phyloP scores from a whole-genome alignment of 1,284 basidiomycete species.

The Ustilago sp. region DNA sequence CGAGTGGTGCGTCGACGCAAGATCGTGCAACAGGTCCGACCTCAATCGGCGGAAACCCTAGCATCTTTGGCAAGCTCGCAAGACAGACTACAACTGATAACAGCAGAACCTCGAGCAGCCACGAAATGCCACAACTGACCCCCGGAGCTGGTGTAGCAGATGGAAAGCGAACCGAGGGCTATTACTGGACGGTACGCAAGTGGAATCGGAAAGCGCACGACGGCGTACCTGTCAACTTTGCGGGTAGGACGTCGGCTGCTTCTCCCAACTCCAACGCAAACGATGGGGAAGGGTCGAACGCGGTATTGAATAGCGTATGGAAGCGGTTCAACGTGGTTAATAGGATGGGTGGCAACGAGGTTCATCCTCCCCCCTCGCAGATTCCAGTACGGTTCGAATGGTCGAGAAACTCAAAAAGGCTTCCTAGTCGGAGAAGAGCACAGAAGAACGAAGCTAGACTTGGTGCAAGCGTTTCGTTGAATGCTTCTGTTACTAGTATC shows the following conservation, averaged over 20 bases:
- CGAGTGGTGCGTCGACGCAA: neutral
- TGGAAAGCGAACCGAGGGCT: constrained; percentile 56
- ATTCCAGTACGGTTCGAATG: constrained; percentile 65
- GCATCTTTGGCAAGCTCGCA: constrained; percentile 28
- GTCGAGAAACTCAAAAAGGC: constrained; percentile 50
- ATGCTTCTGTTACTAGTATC: constrained; percentile 37
- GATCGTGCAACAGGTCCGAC: neutral
- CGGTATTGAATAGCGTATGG: constrained; percentile 60
- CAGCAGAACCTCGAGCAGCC: neutral
- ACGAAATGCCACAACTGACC: constrained; percentile 48
- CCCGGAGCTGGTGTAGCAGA: constrained; percentile 51
- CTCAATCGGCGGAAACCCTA: constrained; percentile 2
- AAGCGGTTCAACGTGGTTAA: constrained; percentile 56
- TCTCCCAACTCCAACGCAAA: constrained; percentile 3
- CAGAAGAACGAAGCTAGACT: constrained; percentile 32
- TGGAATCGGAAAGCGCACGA: constrained; percentile 52
- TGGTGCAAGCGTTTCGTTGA: constrained; percentile 37
- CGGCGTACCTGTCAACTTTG: constrained; percentile 16
- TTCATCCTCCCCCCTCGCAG: constrained; percentile 48
- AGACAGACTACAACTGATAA: constrained; percentile 1
- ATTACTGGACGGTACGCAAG: constrained; percentile 63
- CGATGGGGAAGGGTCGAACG: constrained; percentile 30
- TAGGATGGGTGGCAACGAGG: constrained; percentile 51
- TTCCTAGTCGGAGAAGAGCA: constrained; percentile 7
- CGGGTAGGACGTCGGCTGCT: constrained; percentile 12